Base-by-base conservation (phyloP, 352 stramenopile genomes). In the Phytophthora idaei region DNA sequence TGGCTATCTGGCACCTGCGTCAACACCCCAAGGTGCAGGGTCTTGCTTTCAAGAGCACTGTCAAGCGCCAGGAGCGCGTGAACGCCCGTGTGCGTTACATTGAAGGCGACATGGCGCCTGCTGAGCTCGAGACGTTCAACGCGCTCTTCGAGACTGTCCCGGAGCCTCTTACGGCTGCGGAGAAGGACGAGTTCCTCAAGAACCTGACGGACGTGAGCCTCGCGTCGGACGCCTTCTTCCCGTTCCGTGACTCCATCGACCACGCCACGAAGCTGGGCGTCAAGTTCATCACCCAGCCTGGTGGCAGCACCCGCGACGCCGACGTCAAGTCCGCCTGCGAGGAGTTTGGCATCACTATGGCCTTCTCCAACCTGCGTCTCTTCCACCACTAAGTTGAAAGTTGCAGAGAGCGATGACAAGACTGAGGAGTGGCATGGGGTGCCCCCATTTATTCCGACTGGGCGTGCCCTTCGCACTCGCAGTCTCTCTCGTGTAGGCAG, bases 41-140 rank as follows among this genome's bases (percentile, higher is more conserved):
- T n/a, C 83, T 99, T 27, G 80, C 93, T 34, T 99, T 99, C 80
- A 99, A 99, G 85, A 87, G 85, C 57, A 87, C 91, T 5, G 89
- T 99, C 12, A 99, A 99, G 89, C 88, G 98, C 45, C 98, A 99
- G 83, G 97, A 99, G 71, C 92, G 97, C 60, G 98, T 99, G 65
- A 99, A 99, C 85, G 98, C 98, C 5, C 93, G 97, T 58, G 98
- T 99, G 63, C 88, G 97, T 31, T 99, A 99, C 87, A 99, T 99
- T 74, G 98, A 99, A 77, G 98, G 98, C 49, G 97, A 99, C 81
- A 99, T 99, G 84, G 91, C 87, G 4, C 83, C 85, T 15, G 95
- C 98, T 60, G 98, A 99, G 84, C 86, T 97, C 17, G 76, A 82
- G 47, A 83, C 92, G 32, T 99, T 98, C 90, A 90, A 99, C 77